Percentiles rank a stretch among this genome's conserved stretches.
Evolutionary conservation across 306 rosid species (phyloP).

Genomic region (Echinosophora koreensis): DNA sequence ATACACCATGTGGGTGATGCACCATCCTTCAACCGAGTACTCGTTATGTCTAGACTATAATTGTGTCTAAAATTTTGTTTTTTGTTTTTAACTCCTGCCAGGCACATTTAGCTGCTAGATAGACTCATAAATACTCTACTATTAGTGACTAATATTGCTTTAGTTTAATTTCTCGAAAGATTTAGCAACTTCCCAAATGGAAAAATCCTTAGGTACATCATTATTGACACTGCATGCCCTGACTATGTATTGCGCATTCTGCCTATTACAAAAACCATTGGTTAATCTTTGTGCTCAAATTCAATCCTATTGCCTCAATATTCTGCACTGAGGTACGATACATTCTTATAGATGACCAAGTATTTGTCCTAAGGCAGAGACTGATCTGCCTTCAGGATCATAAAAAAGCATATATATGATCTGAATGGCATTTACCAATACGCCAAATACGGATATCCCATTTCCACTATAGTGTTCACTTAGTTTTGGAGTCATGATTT

Average conservation of each 20-base stretch:
- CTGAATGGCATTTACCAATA: not conserved
- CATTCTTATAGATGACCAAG: not conserved
- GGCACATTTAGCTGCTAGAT: not conserved
- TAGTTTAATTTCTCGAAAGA: not conserved
- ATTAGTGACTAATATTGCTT: not conserved
- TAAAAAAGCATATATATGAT: not conserved
- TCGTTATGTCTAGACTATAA: not conserved
- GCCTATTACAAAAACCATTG: not conserved
- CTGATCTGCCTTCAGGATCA: conserved; percentile 5
- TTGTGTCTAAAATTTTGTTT: not conserved
- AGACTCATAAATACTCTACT: not conserved
- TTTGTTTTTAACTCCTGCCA: not conserved
- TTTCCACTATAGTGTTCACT: conserved; percentile 26
- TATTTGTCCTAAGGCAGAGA: conserved; percentile 30
- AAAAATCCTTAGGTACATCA: not conserved
- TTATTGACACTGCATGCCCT: not conserved
- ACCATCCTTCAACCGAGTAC: no score
- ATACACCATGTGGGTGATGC: no score
- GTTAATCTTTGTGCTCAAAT: conserved; percentile 27
- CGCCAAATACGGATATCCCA: not conserved
- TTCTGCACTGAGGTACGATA: not conserved
- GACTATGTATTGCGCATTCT: conserved; percentile 21
- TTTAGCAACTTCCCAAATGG: conserved; percentile 8
- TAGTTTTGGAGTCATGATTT: conserved; percentile 4
- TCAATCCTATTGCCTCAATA: not conserved